These are phyloP conservation scores for Populus tomentosa DNA, from an alignment of 441 rosid species.

Conservation along the genomic window DNA sequence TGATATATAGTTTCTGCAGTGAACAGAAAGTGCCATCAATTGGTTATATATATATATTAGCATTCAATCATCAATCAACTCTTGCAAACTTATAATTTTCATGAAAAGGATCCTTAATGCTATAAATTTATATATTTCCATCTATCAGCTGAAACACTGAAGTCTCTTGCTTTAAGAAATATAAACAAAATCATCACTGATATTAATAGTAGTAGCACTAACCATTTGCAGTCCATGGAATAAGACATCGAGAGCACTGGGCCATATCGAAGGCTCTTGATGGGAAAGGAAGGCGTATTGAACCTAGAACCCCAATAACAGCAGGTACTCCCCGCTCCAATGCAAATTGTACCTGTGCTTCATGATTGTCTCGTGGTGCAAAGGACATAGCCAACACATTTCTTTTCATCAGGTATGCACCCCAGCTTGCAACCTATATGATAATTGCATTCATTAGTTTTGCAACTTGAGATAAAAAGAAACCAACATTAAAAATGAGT, in stretches of 20 bases:
- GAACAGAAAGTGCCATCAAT: neutral
- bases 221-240: slow-evolving; percentile 87
- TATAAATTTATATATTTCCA: neutral
- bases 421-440: slow-evolving; percentile 89
- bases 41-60: neutral
- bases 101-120: neutral
- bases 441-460: slow-evolving; percentile 1
- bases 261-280: slow-evolving; percentile 92
- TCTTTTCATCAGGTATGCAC: slow-evolving; percentile 71
- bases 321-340: slow-evolving; percentile 95
- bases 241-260: slow-evolving; percentile 91
- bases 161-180: neutral
- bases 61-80: neutral
- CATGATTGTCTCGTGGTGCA: slow-evolving; percentile 91
- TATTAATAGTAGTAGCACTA: slow-evolving; percentile 12
- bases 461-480: neutral
- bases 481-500: neutral
- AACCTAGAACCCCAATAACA: slow-evolving; percentile 69
- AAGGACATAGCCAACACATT: slow-evolving; percentile 73
- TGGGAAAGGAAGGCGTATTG: slow-evolving; percentile 79
- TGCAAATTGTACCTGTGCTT: slow-evolving; percentile 93
- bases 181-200: neutral
- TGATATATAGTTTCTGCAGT: neutral
- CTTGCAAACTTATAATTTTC: neutral
- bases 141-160: neutral